A percentile compares a stretch with the other conserved stretches of the same genome.
Evolutionary conservation across 2,329 filamentous ascomycete genomes (phyloP).

Genomic region (Epichloe typhina): DNA sequence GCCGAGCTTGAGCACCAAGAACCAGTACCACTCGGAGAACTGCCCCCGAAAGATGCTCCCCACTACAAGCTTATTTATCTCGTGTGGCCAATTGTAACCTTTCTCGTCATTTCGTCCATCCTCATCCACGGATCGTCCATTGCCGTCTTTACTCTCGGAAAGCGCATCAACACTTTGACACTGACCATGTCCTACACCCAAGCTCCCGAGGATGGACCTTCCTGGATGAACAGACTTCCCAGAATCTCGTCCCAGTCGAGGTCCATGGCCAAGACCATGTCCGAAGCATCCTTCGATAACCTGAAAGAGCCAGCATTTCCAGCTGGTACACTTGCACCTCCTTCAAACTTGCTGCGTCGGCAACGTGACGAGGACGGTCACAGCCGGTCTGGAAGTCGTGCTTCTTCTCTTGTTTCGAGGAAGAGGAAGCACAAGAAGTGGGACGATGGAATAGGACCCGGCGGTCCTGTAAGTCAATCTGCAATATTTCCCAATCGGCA

Average conservation of each 20-base stretch:
- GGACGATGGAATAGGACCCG: constrained; percentile 61
- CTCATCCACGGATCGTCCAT: constrained; percentile 95
- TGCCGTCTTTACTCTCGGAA: constrained; percentile 92
- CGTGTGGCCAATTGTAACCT: constrained; percentile 93
- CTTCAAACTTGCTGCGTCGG: constrained; percentile 67
- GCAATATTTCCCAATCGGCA: constrained; percentile 63
- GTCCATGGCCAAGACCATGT: constrained; percentile 76
- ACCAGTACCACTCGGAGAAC: constrained; percentile 57
- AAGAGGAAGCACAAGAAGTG: constrained; percentile 54
- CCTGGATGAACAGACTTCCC: constrained; percentile 91
- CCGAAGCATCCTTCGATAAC: constrained; percentile 59
- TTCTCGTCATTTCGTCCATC: constrained; percentile 89
- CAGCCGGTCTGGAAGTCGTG: constrained; percentile 39
- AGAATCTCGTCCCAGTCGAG: constrained; percentile 53
- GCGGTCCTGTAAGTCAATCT: constrained; percentile 79
- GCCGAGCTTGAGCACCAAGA: constrained; percentile 73
- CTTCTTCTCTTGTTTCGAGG: constrained; percentile 46
- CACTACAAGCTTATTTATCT: constrained; percentile 63
- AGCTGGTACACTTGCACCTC: constrained; percentile 58
- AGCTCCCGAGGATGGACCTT: constrained; percentile 73
- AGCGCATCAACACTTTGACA: constrained; percentile 92
- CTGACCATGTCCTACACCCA: constrained; percentile 94
- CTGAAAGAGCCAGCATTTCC: constrained; percentile 47
- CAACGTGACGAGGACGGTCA: constrained; percentile 63
- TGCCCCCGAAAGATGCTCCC: constrained; percentile 41